Base-by-base conservation (phyloP, 2,329 filamentous ascomycete species). In the Aurifilum marmelostoma region DNA sequence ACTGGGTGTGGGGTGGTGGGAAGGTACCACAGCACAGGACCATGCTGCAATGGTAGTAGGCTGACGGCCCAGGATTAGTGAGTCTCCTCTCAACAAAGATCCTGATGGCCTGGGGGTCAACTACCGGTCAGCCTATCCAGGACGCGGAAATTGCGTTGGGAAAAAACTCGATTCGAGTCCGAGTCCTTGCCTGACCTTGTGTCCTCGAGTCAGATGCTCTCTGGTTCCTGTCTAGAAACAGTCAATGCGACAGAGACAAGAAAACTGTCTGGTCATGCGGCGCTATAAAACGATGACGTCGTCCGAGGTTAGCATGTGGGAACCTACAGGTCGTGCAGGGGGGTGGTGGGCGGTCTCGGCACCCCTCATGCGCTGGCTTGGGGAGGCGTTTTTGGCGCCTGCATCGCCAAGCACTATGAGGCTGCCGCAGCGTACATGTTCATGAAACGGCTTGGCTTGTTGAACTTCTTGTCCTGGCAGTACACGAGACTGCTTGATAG, bases 81-180 rank as follows among this genome's bases (percentile, higher is more conserved):
- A 56, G 43, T 32, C 52, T n/a, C n/a, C n/a, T n/a, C n/a, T 56
- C 52, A 56, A 56, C 52, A 56, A 29, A 56, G 24, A 56, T 18
- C 29, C 43, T 34, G 56, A 59, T 59, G 8, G 27, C 12, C 52
- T 56, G 14, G 14, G 52, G n/a, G 18, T 47, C 43, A n/a, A 47
- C 21, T n/a, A 47, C 9, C 21, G 47, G 18, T 29, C 52, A 24
- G 24, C 66, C n/a, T 34, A 34, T 47, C 60, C 66, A 43, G 27
- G 41, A 63, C 47, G 24, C 21, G 60, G 59, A 43, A 63, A 63
- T 67, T 67, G 52, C 52, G 14, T 54, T 54, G 66, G 52, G 56
- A 43, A 24, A 56, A 60, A 63, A 47, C 18, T 47, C 41, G 4
- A 4, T n/a, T 8, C 43, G 6, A 47, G 43, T n/a, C 43, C 43